Evolutionary conservation across 306 rosid genomes (phyloP), one percentile per base, ranked within the genome.

Genomic region (Quercus glauca): DNA sequence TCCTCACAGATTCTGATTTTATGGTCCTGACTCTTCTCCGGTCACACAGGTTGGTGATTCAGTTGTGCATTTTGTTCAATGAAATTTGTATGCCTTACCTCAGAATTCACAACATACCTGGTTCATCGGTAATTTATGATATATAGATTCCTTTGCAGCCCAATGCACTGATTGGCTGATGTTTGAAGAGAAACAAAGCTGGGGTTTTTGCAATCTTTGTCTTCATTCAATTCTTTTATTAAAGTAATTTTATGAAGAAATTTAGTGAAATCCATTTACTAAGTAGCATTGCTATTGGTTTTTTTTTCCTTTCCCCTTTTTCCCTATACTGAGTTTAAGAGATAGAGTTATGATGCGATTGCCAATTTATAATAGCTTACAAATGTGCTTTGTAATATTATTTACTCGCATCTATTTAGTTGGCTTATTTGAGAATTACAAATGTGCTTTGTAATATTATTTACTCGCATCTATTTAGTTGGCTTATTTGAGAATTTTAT

Each of bases 21-120:
- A 93, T 86, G 75, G 99, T 95, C 82, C 59, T 95, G 91, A 95
- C 99, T 73, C 93, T 95, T n/a, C 98, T 95, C 58, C 93, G 99
- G 23, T 95, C 99, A 5, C 99, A 95, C 90, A 92, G 97, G 99
- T 95, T 70, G 63, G 78, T 69, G 18, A 35, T 68, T 65, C 35
- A 28, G 18, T 74, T 74, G 21, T 75, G 59, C 69, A 45, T 52
- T 76, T 29, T 85, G 20, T 35, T 35, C n/a, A 9, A 17, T 21
- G 45, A 7, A 41, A 41, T 41, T 41, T 29, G 59, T 31, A 55
- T 55, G 49, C 26, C 65, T 73, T 55, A 19, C 43, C 28, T 55
- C 7, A 28, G n/a, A 28, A 55, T 26, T 7, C 4, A 6, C 71
- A 4, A 28, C 4, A 14, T 26, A 55, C 76, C 28, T 1, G 3